Percentiles rank a stretch among this genome's conserved stretches.
Evolutionary conservation across 2,329 filamentous ascomycete species (phyloP).

Genomic region (Fusarium brachygibbosum): DNA sequence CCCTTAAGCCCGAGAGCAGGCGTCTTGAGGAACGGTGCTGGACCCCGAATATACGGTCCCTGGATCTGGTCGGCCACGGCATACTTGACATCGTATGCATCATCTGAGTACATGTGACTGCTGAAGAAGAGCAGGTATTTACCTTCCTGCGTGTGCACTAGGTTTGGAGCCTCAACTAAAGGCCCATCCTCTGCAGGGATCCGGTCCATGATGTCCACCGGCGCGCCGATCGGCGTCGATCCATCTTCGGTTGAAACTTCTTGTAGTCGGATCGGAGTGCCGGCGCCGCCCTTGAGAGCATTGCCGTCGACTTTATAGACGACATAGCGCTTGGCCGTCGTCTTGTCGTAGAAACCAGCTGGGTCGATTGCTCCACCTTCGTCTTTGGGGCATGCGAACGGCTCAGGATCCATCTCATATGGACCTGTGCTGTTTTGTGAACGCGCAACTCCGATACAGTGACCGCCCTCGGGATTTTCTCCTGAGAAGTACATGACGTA

Average conservation of each 20-base stretch:
- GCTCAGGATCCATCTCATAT: conserved; percentile 61
- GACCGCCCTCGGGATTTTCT: conserved; percentile 58
- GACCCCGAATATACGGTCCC: conserved; percentile 56
- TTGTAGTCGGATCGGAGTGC: conserved; percentile 71
- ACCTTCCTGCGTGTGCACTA: conserved; percentile 61
- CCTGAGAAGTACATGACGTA: conserved; percentile 74
- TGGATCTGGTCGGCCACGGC: conserved; percentile 60
- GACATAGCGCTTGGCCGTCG: conserved; percentile 67
- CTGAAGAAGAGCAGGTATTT: conserved; percentile 74
- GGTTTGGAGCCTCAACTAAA: conserved; percentile 71
- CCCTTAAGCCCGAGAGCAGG: conserved; percentile 56
- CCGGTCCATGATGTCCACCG: conserved; percentile 63
- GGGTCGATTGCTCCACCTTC: conserved; percentile 74
- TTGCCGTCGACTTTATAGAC: conserved; percentile 78
- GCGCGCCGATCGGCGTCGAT: conserved; percentile 64
- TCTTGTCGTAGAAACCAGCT: conserved; percentile 68
- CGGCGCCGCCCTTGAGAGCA: conserved; percentile 58
- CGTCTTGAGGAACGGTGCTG: conserved; percentile 52
- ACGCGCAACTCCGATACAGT: conserved; percentile 72
- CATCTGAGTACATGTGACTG: conserved; percentile 68
- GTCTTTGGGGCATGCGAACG: conserved; percentile 66
- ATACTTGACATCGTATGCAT: conserved; percentile 71
- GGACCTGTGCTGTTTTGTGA: conserved; percentile 64
- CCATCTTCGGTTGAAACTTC: conserved; percentile 63
- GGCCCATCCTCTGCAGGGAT: conserved; percentile 60